These are phyloP conservation scores for Lepraria neglecta DNA, from an alignment of 495 filamentous ascomycete genomes.

Conservation along the genomic window DNA sequence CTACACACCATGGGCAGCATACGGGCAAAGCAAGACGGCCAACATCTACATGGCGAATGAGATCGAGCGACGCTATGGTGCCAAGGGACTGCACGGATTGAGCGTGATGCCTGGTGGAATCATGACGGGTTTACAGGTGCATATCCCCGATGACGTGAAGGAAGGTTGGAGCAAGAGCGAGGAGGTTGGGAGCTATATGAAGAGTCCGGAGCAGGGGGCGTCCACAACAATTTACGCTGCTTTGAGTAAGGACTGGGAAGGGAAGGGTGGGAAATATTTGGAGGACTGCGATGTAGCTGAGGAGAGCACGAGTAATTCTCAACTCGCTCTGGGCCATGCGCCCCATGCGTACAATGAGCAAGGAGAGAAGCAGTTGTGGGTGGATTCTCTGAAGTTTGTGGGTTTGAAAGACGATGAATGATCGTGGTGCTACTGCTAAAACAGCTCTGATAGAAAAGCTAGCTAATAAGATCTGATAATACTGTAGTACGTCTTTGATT, in stretches of 20 bases:
- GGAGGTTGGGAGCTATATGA: conserved; percentile 31
- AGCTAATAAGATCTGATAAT: too few relatives aligned
- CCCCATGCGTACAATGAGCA: conserved; percentile 34
- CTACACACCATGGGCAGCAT: conserved; percentile 37
- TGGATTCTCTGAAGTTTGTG: conserved; percentile 35
- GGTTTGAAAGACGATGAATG: conserved; percentile 24
- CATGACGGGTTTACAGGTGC: conserved; percentile 25
- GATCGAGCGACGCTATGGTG: conserved; percentile 41
- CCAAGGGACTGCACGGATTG: conserved; percentile 36
- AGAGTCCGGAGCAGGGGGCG: conserved; percentile 34
- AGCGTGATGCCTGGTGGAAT: conserved; percentile 42
- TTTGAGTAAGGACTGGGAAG: conserved; percentile 35
- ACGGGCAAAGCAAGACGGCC: conserved; percentile 38
- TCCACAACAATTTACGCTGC: conserved; percentile 44
- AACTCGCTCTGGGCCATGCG: conserved; percentile 22
- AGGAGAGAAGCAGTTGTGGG: conserved; percentile 36
- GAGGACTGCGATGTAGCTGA: conserved; percentile 33
- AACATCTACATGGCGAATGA: conserved; percentile 42
- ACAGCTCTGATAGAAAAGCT: too few relatives aligned
- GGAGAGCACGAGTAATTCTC: conserved; percentile 16
- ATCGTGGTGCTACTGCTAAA: neutral
- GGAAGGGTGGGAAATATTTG: conserved; percentile 41
- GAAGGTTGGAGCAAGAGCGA: conserved; percentile 21
- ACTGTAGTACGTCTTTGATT: too few relatives aligned
- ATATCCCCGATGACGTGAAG: conserved; percentile 26